A percentile compares a stretch with the other conserved stretches of the same genome.
These are phyloP conservation scores for Polyporus tsugae DNA, from an alignment of 1,284 basidiomycete species.

Conservation along the genomic window DNA sequence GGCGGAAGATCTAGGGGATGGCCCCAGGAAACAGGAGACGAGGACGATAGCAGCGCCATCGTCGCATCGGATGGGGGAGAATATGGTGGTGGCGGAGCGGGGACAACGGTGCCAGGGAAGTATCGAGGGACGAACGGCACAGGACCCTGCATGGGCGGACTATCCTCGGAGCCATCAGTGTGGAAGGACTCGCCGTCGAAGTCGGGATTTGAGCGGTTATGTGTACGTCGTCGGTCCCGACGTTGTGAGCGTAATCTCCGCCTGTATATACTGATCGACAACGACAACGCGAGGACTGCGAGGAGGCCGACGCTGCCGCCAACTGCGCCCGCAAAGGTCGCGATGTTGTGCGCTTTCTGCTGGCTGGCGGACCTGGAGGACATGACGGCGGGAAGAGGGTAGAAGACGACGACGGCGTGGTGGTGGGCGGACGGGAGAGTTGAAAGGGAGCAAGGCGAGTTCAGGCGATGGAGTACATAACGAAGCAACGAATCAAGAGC, in stretches of 20 bases:
- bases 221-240: constrained; percentile 50
- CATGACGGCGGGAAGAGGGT: constrained; percentile 29
- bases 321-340: constrained; percentile 61
- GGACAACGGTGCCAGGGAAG: constrained; percentile 57
- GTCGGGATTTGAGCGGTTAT: constrained; percentile 26
- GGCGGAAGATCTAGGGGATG: constrained; percentile 28
- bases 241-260: constrained; percentile 52
- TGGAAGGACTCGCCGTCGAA: constrained; percentile 45
- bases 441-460: constrained; percentile 32
- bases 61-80: constrained; percentile 33
- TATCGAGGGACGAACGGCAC: constrained; percentile 60
- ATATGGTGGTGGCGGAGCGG: constrained; percentile 49
- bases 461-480: constrained; percentile 38
- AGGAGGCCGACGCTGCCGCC: constrained; percentile 61
- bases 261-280: constrained; percentile 58
- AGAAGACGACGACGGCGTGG: constrained; percentile 25
- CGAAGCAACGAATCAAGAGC: constrained; percentile 33
- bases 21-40: constrained; percentile 30
- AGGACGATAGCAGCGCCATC: constrained; percentile 34
- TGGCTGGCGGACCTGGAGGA: constrained; percentile 34
- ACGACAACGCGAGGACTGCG: constrained; percentile 51
- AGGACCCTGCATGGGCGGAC: constrained; percentile 53
- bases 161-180: constrained; percentile 51
- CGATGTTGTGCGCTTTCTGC: constrained; percentile 47
- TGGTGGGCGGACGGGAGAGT: constrained; percentile 32